phyloP scores from a whole-genome alignment of 257 asterid species.

The Nicotiana knightiana region DNA sequence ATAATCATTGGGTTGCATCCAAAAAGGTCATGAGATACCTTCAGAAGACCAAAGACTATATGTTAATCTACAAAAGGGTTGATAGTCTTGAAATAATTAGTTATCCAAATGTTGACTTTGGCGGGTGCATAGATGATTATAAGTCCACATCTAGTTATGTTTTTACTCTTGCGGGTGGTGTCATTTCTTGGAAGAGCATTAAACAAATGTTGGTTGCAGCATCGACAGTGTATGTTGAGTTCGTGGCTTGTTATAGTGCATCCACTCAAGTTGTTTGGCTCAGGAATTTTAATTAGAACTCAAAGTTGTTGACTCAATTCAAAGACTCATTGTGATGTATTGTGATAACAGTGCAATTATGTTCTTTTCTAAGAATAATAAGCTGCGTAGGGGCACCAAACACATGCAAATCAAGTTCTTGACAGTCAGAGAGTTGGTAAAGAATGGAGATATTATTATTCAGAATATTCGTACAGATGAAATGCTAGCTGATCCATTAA shows the following conservation, averaged over 20 bases:
- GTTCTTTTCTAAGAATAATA: too few species aligned
- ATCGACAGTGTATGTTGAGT: too few species aligned
- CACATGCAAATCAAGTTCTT: too few species aligned
- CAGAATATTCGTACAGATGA: too few species aligned
- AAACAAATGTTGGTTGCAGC: neutral
- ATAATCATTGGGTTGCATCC: neutral
- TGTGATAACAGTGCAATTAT: too few species aligned
- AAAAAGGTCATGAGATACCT: neutral
- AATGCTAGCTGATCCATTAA: too few species aligned
- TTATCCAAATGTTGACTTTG: neutral
- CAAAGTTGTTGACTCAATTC: too few species aligned
- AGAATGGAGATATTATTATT: too few species aligned
- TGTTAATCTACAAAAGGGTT: neutral
- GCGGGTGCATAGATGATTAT: neutral
- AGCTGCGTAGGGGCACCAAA: too few species aligned
- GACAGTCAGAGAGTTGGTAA: too few species aligned
- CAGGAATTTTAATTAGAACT: neutral
- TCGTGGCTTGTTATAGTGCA: neutral
- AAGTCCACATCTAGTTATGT: too few species aligned
- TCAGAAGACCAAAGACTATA: neutral
- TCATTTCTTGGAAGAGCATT: neutral
- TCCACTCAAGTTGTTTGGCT: neutral
- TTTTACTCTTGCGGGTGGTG: neutral
- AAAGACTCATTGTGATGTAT: too few species aligned
- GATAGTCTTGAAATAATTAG: neutral